Conservation (phyloP, 163 green algal genomes). For the Volvox carteri region DNA sequence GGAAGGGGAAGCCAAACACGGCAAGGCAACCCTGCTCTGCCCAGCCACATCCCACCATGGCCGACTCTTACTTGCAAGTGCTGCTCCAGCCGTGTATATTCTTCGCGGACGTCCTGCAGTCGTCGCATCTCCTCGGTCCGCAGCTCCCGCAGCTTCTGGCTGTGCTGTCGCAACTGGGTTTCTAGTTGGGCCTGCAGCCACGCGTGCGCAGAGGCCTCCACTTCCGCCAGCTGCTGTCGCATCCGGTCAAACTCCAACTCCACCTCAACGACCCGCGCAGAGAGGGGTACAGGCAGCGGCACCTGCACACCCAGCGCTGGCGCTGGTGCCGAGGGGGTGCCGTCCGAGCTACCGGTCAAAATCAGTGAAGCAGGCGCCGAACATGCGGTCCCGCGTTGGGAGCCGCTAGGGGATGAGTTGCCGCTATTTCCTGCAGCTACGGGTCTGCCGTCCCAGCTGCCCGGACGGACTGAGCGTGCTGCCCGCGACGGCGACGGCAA, state of each 20-base stretch:
- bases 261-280: background rate
- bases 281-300: background rate
- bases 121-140: background rate
- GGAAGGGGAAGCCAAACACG: too few relatives aligned
- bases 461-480: background rate
- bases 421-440: background rate
- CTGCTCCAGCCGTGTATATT: slow-evolving; percentile 16
- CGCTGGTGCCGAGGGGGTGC: too few relatives aligned
- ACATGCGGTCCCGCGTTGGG: too few relatives aligned
- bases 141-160: background rate
- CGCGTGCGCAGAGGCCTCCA: background rate
- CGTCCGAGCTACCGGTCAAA: too few relatives aligned
- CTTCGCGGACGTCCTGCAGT: slow-evolving; percentile 29
- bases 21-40: background rate
- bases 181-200: background rate
- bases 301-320: too few relatives aligned
- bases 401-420: too few relatives aligned
- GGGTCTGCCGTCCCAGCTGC: background rate
- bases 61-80: slow-evolving; percentile 23
- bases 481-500: too few relatives aligned
- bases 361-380: too few relatives aligned
- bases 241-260: background rate
- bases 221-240: background rate
- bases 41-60: background rate
- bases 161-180: background rate